Evolutionary conservation across 257 asterid species (phyloP).

Genomic region (Phtheirospermum japonicum): DNA sequence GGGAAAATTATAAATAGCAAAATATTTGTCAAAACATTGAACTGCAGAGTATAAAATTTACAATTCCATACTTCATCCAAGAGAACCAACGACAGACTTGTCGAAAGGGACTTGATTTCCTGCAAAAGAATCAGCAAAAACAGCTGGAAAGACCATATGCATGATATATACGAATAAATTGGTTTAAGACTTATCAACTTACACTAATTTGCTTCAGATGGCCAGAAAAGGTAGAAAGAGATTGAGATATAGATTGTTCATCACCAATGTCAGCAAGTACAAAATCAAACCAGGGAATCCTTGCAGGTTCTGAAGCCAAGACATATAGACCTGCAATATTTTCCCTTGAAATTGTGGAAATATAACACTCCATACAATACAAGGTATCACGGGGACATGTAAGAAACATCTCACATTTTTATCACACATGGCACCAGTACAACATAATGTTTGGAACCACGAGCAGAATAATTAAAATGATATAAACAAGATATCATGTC

Average conservation of each 20-base stretch:
- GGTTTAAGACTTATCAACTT: conserved; percentile 38
- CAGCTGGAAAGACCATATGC: conserved; percentile 11
- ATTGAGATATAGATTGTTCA: conserved; percentile 92
- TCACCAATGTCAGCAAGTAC: conserved; percentile 98
- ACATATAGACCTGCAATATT: conserved; percentile 77
- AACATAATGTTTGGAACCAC: background rate
- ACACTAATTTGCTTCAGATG: conserved; percentile 96
- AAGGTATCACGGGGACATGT: background rate
- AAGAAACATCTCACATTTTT: background rate
- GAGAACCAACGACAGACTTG: conserved; percentile 73
- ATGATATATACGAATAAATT: background rate
- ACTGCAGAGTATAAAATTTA: conserved; percentile 19
- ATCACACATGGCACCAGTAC: background rate
- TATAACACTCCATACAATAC: background rate
- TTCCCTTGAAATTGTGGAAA: background rate
- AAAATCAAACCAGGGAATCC: conserved; percentile 95
- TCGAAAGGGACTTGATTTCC: conserved; percentile 81
- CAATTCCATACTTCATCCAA: conserved; percentile 76
- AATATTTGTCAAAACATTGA: conserved; percentile 20
- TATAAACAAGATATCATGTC: background rate
- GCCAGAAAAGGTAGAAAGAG: conserved; percentile 96
- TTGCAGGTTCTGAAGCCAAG: conserved; percentile 87
- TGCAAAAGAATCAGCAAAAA: conserved; percentile 41
- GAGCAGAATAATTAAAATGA: background rate
- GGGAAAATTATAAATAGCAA: background rate